Evolutionary conservation across 2,329 filamentous ascomycete species (phyloP), one percentile per base, ranked within the genome.

Genomic region (Verticillium longisporum): DNA sequence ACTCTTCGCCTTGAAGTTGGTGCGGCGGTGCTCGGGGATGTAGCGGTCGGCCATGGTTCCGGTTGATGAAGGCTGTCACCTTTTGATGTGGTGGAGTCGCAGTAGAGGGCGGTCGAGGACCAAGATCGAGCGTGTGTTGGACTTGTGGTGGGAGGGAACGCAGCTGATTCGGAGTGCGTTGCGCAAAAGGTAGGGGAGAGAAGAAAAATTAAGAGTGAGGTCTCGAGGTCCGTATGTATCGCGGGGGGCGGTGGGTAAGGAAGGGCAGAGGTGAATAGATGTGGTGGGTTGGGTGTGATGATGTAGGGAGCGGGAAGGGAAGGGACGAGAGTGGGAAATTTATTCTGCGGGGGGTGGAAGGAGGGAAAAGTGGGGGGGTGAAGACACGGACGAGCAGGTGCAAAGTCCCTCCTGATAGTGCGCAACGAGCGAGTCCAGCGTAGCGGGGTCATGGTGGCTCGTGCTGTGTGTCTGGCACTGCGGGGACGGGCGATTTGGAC

Each of bases 1-100:
- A 80, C 91, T 94, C 86, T 97, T 97, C 61, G 95, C 95, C 89
- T 99, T 99, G 88, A 97, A 99, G 82, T 97, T 93, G 68, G 92
- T 97, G 75, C 95, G 93, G 78, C 95, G 92, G 84, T 99, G 95
- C 83, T 99, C 95, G 77, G 95, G 95, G 74, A 99, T 99, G 83
- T 97, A 99, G 73, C 95, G 91, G 78, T 99, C 95, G 78, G 95
- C 90, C 95, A 99, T 99, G 80, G 71, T 88, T 77, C 75, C 75
- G 74, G 74, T 61, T 73, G 45, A 50, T 50, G 45, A 21, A 50
- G 45, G 45, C 18, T n/a, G 45, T 50, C 21, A n/a, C 21, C 45
- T 50, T n/a, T 50, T 50, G 45, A 50, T 11, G 45, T 50, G 45
- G 45, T n/a, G 45, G 18, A 50, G 45, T 50, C 45, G 45, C 11